Percentiles rank a stretch among this genome's conserved stretches.
phyloP scores from a whole-genome alignment of 495 filamentous ascomycete genomes.

The Hypoxylon lenormandii region DNA sequence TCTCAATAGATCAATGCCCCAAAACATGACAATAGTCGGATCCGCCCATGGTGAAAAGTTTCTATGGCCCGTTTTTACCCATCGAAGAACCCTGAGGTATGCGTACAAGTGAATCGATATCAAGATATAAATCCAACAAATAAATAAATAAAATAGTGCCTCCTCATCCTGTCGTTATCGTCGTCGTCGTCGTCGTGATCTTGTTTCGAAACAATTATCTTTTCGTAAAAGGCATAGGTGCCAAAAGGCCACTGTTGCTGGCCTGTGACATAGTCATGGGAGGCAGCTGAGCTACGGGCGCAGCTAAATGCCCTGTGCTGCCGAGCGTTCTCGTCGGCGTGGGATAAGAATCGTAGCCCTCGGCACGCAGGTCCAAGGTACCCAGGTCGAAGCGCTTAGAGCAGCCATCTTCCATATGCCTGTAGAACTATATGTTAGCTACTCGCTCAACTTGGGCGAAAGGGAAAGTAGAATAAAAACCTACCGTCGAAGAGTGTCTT shows the following conservation, averaged over 20 bases:
- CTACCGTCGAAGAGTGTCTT: conserved; percentile 84
- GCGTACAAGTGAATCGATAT: conserved; percentile 33
- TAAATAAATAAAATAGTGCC: conserved; percentile 14
- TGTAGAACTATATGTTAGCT: conserved; percentile 51
- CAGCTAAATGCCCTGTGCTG: conserved; percentile 47
- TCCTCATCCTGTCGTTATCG: conserved; percentile 20
- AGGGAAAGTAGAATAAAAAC: conserved; percentile 29
- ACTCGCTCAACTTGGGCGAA: conserved; percentile 4
- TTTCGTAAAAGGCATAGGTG: conserved; percentile 56
- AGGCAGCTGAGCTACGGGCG: conserved; percentile 51
- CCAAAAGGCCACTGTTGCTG: conserved; percentile 52
- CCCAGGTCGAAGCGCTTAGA: conserved; percentile 74
- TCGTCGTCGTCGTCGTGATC: conserved; percentile 34
- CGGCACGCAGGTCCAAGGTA: conserved; percentile 59
- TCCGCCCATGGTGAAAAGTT: conserved; percentile 27
- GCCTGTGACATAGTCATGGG: conserved; percentile 59
- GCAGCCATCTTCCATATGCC: conserved; percentile 84
- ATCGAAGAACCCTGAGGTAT: conserved; percentile 29
- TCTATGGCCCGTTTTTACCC: conserved; percentile 37
- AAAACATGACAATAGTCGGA: conserved; percentile 9
- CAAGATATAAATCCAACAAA: conserved; percentile 16
- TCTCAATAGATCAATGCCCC: conserved; percentile 25
- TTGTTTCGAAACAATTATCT: conserved; percentile 34
- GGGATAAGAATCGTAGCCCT: conserved; percentile 54
- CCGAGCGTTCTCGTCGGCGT: conserved; percentile 45